Base-by-base conservation (phyloP, 2,329 filamentous ascomycete species). In the Exophiala sp. region DNA sequence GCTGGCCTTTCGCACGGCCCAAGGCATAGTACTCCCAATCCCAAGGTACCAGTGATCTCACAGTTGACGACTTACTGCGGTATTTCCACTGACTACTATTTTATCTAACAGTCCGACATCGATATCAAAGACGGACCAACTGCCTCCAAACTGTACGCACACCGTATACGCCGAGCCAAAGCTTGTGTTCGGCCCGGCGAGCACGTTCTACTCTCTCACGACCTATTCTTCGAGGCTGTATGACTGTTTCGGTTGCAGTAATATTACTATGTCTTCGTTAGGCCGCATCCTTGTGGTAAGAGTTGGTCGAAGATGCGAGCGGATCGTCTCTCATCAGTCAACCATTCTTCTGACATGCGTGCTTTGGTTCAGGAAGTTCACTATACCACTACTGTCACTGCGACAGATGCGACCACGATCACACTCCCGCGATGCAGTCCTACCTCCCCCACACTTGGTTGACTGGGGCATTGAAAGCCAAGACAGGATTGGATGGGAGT, bases 241-340 rank as follows among this genome's bases (percentile, higher is more conserved):
- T 35, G 52, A 57, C 21, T 57, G 55, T 24, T 41, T 48, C 29
- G 55, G 55, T 14, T 57, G 55, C 43, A 18, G 14, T 6, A 62
- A 74, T 73, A 49, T 73, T 70, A 48, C 58, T 23, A 45, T 51
- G 10, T 13, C 42, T 11, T 40, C 45, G 1, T 29, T 45, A 16
- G 42, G 55, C 32, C 37, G 54, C 23, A 35, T 56, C 30, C 52
- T 58, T 18, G 34, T 50, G 42, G 52, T 52, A 46, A 29, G 52
- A 2, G n/a, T 34, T 14, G 23, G 23, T 11, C 23, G 22, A 4
- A 11, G 22, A 27, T 5, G 11, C 21, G 24, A 21, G 6, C 8
- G 6, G 23, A 24, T 16, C 19, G n/a, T 13, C 35, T 34, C 13
- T 19, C 16, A 3, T 24, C 27, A 10, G 21, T 16, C 30, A 16